phyloP scores from a whole-genome alignment of 306 rosid genomes.

The Rosa persica region DNA sequence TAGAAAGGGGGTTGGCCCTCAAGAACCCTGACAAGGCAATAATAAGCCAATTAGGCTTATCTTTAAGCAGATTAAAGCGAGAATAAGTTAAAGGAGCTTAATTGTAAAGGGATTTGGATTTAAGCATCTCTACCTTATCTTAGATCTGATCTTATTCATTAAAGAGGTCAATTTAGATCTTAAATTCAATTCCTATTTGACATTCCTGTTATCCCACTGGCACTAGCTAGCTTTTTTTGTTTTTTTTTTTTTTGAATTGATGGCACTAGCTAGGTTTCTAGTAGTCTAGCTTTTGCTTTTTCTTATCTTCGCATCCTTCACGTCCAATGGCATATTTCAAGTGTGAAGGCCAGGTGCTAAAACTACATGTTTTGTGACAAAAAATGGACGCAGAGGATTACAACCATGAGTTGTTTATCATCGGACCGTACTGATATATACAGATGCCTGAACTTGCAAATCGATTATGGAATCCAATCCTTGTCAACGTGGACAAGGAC shows the following conservation, averaged over 20 bases:
- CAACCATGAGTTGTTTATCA: not conserved
- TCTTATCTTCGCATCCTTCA: conserved; percentile 19
- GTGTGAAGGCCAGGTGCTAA: not conserved
- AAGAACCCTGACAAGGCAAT: conserved; percentile 2
- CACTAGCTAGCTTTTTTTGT: not conserved
- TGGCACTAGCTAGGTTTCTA: too few relatives aligned
- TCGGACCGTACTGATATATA: not conserved
- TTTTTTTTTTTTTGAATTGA: too few relatives aligned
- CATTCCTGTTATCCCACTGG: conserved; percentile 18
- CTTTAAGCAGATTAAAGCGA: not conserved
- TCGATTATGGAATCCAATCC: conserved; percentile 3
- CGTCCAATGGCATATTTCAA: conserved; percentile 18
- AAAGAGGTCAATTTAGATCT: not conserved
- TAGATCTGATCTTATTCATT: conserved; percentile 6
- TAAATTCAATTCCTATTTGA: conserved; percentile 22
- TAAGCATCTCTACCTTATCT: conserved; percentile 32
- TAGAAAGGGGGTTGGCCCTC: conserved; percentile 9
- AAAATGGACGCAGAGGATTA: not conserved
- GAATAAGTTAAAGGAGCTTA: conserved; percentile 6
- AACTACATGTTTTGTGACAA: not conserved
- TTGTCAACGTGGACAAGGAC: not conserved
- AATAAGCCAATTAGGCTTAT: not conserved
- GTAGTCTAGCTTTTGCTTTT: not conserved
- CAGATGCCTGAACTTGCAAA: not conserved
- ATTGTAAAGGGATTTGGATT: not conserved